Conservation (phyloP, 108 stramenopile genomes). For the Cyclostephanos tholiformis region DNA sequence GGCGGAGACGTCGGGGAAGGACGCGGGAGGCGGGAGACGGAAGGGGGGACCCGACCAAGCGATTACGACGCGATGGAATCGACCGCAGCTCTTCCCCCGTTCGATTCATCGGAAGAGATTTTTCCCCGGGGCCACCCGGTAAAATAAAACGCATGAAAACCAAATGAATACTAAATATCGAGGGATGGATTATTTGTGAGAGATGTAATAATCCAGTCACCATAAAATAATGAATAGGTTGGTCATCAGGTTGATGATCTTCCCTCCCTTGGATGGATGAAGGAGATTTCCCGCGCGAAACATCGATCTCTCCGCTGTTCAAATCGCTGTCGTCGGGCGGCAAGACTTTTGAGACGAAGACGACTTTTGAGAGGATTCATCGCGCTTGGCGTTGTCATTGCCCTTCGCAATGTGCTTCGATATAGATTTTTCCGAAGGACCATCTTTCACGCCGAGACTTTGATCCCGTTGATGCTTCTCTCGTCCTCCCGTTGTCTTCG, state of each 20-base stretch:
- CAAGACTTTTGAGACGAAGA: not conserved
- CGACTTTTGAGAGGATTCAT: conserved; percentile 16
- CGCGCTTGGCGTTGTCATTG: conserved; percentile 7
- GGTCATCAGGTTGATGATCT: too few relatives aligned
- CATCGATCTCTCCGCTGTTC: not conserved
- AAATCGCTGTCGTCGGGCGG: conserved; percentile 26
- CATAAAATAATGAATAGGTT: too few relatives aligned
- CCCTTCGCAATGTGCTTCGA: not conserved
- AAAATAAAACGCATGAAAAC: too few relatives aligned
- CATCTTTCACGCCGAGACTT: not conserved
- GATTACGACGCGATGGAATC: conserved; percentile 15
- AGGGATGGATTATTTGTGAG: too few relatives aligned
- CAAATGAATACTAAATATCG: too few relatives aligned
- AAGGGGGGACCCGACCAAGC: conserved; percentile 18
- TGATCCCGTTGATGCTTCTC: conserved; percentile 10
- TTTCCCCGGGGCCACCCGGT: conserved; percentile 4
- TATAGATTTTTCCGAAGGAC: conserved; percentile 2
- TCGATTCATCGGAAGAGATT: conserved; percentile 25
- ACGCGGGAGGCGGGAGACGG: not conserved
- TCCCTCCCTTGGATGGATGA: too few relatives aligned
- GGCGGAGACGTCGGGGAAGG: not conserved
- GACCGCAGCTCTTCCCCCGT: conserved; percentile 20
- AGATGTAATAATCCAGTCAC: too few relatives aligned
- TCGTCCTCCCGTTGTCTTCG: conserved; percentile 19
- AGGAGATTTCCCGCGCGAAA: too few relatives aligned